Evolutionary conservation across 176 grass and related monocot species (phyloP).

Genomic region (Zoysia japonica): DNA sequence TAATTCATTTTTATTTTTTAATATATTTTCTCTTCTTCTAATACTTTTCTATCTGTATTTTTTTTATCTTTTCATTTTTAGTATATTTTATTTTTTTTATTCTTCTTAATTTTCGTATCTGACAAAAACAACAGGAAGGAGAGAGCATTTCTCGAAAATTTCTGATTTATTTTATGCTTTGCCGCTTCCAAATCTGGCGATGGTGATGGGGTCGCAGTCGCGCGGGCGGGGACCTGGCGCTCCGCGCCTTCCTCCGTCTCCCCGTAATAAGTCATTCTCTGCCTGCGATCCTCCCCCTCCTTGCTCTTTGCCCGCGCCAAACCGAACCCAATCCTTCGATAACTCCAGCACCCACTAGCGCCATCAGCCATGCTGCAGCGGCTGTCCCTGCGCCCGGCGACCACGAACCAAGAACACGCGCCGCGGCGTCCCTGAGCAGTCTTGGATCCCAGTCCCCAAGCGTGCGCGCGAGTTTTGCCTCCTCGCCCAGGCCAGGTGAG

Average conservation of each 20-base stretch:
- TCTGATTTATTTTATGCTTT: neutral
- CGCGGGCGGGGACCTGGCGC: constrained; percentile 9
- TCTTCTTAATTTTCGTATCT: no score
- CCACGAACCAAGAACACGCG: constrained; percentile 40
- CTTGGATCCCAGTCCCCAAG: constrained; percentile 30
- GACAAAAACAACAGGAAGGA: no score
- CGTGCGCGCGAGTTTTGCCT: constrained; percentile 26
- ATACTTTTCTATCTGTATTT: no score
- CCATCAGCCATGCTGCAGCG: constrained; percentile 35
- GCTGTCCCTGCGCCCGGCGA: constrained; percentile 31
- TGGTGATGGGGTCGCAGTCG: constrained; percentile 37
- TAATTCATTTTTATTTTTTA: no score
- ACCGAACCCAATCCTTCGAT: constrained; percentile 46
- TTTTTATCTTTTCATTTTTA: no score
- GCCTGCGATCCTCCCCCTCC: constrained; percentile 28
- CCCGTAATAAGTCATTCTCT: constrained; percentile 52
- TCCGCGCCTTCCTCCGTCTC: constrained; percentile 18
- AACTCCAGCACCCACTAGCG: constrained; percentile 26
- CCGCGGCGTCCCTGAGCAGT: constrained; percentile 31
- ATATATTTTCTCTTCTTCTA: no score
- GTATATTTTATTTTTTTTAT: no score
- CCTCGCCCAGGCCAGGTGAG: constrained; percentile 35
- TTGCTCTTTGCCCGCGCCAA: constrained; percentile 27
- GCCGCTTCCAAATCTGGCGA: constrained; percentile 52
- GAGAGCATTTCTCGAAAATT: neutral